phyloP scores from a whole-genome alignment of 1,284 basidiomycete genomes.

The Pascua sp. region DNA sequence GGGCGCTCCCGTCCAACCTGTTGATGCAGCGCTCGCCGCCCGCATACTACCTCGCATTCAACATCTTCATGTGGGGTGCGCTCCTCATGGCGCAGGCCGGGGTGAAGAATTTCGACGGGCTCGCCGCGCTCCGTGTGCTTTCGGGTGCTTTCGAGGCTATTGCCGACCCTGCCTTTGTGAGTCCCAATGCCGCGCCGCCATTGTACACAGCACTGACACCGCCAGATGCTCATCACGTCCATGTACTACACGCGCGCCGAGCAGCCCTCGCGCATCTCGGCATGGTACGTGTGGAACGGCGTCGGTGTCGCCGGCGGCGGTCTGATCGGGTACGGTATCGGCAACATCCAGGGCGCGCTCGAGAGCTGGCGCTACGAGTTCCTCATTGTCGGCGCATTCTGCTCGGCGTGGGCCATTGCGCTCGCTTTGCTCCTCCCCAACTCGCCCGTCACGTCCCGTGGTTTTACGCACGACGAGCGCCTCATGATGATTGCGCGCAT shows the following conservation, averaged over 20 bases:
- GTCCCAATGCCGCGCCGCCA: background rate
- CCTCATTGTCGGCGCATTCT: conserved; percentile 46
- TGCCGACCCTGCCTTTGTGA: conserved; percentile 42
- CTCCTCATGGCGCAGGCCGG: conserved; percentile 50
- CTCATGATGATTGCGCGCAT: conserved; percentile 50
- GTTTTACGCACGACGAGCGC: conserved; percentile 48
- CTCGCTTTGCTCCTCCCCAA: conserved; percentile 43
- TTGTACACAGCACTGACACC: background rate
- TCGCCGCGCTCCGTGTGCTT: conserved; percentile 52
- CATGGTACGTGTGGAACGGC: conserved; percentile 48
- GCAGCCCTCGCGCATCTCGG: conserved; percentile 43
- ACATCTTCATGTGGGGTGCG: conserved; percentile 54
- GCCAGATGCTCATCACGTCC: conserved; percentile 39
- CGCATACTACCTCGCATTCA: conserved; percentile 52
- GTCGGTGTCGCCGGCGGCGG: conserved; percentile 46
- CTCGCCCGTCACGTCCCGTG: conserved; percentile 40
- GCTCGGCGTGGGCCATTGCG: conserved; percentile 39
- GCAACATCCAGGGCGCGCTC: conserved; percentile 46
- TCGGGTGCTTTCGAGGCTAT: conserved; percentile 52
- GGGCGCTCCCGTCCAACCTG: conserved; percentile 55
- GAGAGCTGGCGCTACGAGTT: conserved; percentile 50
- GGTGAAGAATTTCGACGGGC: conserved; percentile 49
- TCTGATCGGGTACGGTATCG: conserved; percentile 37
- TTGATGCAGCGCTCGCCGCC: conserved; percentile 54
- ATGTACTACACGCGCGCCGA: conserved; percentile 47